Evolutionary conservation across 2,329 filamentous ascomycete species (phyloP), one percentile per base, ranked within the genome.

Genomic region (Cadophora gregata): DNA sequence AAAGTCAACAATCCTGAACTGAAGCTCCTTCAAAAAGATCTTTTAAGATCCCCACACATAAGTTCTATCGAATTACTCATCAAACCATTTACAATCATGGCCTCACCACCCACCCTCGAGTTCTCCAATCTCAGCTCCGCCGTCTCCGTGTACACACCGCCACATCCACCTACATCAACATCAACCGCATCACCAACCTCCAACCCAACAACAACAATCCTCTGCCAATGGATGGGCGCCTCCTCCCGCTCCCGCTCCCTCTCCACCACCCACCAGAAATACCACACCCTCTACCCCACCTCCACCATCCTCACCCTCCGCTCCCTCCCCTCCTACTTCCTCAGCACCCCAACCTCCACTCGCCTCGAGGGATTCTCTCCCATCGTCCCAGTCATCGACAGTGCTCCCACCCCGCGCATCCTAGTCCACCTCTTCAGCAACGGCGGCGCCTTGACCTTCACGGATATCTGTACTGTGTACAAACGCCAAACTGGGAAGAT

Each of bases 171-270:
- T 29, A 21, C 31, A 5, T 4, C 36, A 25, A 45, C 33, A 5
- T 48, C 36, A 45, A 27, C n/a, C n/a, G n/a, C n/a, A n/a, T n/a
- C 19, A 7, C 47, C 63, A 47, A 42, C 5, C 14, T 16, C 38
- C 38, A 60, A 70, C 19, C 67, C 68, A 64, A 71, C 66, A 29
- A 68, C 63, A 19, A 72, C 71, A 29, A 62, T 72, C 14, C 63
- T 72, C 25, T 67, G 65, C 45, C 59, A 62, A 47, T 72, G 69
- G 70, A 71, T 72, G 69, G 70, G 66, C 14, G 66, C 51, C 31
- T 66, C 65, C 10, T 66, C 69, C 1, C 65, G 50, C 56, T 71
- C 70, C 9, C 63, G 66, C 3, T 59, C 67, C 55, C 56, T 72
- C 33, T 65, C 67, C 21, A 55, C 62, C n/a, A 63, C 67, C 48